A percentile compares a stretch with the other conserved stretches of the same genome.
Evolutionary conservation across 805 yeast species (phyloP).

Genomic region (Metschnikowia koreensis): DNA sequence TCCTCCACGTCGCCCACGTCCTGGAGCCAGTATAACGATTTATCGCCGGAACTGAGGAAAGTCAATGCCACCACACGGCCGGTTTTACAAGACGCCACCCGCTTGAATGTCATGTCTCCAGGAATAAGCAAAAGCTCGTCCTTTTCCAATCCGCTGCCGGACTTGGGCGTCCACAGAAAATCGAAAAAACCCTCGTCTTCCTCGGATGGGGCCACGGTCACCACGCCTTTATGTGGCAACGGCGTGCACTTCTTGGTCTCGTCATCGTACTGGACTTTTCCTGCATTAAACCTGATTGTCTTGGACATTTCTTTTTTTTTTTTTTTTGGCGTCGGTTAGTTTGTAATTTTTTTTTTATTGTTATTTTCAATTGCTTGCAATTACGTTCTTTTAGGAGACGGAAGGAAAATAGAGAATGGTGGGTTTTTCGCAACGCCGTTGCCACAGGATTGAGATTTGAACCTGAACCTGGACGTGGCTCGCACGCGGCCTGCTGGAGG

Average conservation of each 20-base stretch:
- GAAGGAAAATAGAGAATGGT: neutral
- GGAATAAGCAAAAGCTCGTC: conserved; percentile 75
- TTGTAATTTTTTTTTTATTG: too few species aligned
- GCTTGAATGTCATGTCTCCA: conserved; percentile 80
- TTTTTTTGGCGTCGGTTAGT: neutral
- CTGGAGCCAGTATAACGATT: conserved; percentile 71
- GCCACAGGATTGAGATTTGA: neutral
- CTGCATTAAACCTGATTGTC: conserved; percentile 68
- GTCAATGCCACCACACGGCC: conserved; percentile 76
- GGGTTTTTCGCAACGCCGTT: neutral
- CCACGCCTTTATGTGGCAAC: conserved; percentile 63
- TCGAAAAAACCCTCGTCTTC: conserved; percentile 74
- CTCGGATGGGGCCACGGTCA: conserved; percentile 56
- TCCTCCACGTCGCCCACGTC: conserved; percentile 65
- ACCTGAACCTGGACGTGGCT: neutral
- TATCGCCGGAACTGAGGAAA: conserved; percentile 62
- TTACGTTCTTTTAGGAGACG: too few species aligned
- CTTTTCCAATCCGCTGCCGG: conserved; percentile 43
- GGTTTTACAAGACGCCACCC: conserved; percentile 62
- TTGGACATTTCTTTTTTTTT: conserved; percentile 13
- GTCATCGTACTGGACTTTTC: conserved; percentile 65
- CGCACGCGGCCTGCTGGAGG: neutral
- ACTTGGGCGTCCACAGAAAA: conserved; percentile 72
- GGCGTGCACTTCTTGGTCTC: conserved; percentile 66
- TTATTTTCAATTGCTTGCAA: too few species aligned